A percentile compares a stretch with the other conserved stretches of the same genome.
phyloP scores from a whole-genome alignment of 768 basidiomycete genomes.

The Tulasnella sp. region DNA sequence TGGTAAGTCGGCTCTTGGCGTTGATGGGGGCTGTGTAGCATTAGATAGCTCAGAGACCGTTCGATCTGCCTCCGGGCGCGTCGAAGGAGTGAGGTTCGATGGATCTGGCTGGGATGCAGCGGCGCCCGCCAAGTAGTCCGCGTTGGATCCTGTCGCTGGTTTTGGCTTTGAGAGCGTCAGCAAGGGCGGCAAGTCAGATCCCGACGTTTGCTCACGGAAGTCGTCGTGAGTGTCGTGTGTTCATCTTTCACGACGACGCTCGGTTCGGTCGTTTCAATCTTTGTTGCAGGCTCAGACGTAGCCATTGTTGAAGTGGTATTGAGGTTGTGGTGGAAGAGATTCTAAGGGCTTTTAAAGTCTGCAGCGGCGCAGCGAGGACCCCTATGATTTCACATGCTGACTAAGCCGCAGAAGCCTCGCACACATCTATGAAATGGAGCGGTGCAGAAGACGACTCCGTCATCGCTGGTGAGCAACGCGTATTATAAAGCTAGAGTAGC shows the following conservation, averaged over 20 bases:
- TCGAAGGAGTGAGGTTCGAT: not conserved
- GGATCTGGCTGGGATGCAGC: not conserved
- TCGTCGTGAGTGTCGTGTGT: not conserved
- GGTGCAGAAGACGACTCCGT: not conserved
- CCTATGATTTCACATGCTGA: not conserved
- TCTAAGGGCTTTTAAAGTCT: not conserved
- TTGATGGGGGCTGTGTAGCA: slow-evolving; percentile 2
- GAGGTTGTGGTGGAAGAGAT: not conserved
- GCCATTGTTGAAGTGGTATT: not conserved
- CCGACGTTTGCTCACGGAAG: not conserved
- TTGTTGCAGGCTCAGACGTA: not conserved
- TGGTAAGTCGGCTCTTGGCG: not conserved
- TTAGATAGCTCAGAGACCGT: not conserved
- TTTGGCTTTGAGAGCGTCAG: not conserved
- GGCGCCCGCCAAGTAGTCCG: not conserved
- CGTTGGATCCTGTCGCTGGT: not conserved
- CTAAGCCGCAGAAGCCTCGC: not conserved
- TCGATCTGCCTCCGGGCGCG: not conserved
- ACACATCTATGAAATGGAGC: not conserved
- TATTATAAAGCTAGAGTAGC: not conserved
- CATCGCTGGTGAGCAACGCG: not conserved
- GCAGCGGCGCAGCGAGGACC: not conserved
- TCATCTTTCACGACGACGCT: not conserved
- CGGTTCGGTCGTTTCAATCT: not conserved
- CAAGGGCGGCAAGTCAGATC: not conserved